A percentile compares a stretch with the other conserved stretches of the same genome.
Conservation (phyloP, 1,139 yeast species). For the Geotrichum cucujoidarum region DNA sequence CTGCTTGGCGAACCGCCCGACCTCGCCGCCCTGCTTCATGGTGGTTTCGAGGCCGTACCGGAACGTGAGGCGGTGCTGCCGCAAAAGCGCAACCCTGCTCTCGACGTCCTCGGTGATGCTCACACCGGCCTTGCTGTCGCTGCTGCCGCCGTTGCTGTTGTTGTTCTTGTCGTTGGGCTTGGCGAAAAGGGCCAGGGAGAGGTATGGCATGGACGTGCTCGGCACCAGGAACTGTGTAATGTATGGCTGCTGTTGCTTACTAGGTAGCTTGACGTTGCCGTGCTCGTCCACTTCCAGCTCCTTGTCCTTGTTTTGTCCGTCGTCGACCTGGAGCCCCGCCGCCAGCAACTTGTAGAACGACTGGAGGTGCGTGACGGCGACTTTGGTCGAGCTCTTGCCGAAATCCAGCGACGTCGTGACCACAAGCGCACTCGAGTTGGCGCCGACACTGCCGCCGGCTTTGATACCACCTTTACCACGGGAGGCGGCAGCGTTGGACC, state of each 20-base stretch:
- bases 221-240: slow-evolving; percentile 14
- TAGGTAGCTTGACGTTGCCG: background rate
- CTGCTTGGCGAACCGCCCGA: slow-evolving; percentile 54
- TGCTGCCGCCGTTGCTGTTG: background rate
- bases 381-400: slow-evolving; percentile 33
- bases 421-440: slow-evolving; percentile 1
- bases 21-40: slow-evolving; percentile 70
- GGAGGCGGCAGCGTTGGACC: slow-evolving; percentile 27
- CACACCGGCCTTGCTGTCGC: slow-evolving; percentile 29
- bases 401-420: slow-evolving; percentile 34
- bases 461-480: background rate
- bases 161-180: slow-evolving; percentile 1
- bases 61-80: slow-evolving; percentile 50
- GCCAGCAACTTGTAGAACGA: slow-evolving; percentile 29
- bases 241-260: too few relatives aligned
- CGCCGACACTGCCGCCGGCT: background rate
- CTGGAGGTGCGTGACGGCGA: slow-evolving; percentile 32
- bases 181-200: slow-evolving; percentile 14
- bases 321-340: slow-evolving; percentile 26
- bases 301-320: background rate
- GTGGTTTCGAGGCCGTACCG: slow-evolving; percentile 48
- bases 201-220: slow-evolving; percentile 16
- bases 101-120: slow-evolving; percentile 52
- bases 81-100: slow-evolving; percentile 55
- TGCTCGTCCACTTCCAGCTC: background rate